Evolutionary conservation across 2,329 filamentous ascomycete genomes (phyloP), one percentile per base, ranked within the genome.

Genomic region (Claviceps maximensis): DNA sequence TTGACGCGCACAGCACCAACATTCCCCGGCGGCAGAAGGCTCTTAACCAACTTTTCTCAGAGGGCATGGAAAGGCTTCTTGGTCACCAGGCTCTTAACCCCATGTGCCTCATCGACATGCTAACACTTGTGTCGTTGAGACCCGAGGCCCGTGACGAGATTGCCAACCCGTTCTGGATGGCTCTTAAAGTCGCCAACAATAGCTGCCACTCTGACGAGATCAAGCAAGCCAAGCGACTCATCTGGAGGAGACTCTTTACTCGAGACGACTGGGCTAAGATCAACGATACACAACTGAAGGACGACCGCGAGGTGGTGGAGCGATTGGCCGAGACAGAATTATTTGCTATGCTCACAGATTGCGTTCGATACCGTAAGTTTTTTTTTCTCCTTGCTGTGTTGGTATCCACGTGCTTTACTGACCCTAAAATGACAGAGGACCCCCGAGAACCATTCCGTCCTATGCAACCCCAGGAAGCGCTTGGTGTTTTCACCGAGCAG

Each of bases 201-300:
- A 80, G 71, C 58, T 76, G 74, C 60, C 74, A 67, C 60, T 73
- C 71, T 58, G 82, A 73, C 19, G 76, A 79, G n/a, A 74, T 78
- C 47, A 75, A 77, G 57, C 76, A 83, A 57, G 77, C 77, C 5
- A 74, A 75, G 64, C 70, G 73, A 17, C 70, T 82, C 41, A 87
- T 97, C 57, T 98, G 93, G 93, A 85, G 93, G 63, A 82, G 93
- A 52, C 84, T 89, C 56, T 86, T 86, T 62, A 77, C 91, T 58
- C 81, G 83, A 49, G 90, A 96, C 65, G 81, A 96, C 63, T 98
- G 93, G 93, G 73, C 78, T 27, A 74, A 73, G 54, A 78, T 94
- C 63, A 91, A 93, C 63, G 82, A 87, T 58, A 91, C 86, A 0
- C 80, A 84, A 48, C 75, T 84, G 55, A 85, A 87, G 63, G 80